phyloP scores from a whole-genome alignment of 805 yeast genomes.

The Candida chilensis region DNA sequence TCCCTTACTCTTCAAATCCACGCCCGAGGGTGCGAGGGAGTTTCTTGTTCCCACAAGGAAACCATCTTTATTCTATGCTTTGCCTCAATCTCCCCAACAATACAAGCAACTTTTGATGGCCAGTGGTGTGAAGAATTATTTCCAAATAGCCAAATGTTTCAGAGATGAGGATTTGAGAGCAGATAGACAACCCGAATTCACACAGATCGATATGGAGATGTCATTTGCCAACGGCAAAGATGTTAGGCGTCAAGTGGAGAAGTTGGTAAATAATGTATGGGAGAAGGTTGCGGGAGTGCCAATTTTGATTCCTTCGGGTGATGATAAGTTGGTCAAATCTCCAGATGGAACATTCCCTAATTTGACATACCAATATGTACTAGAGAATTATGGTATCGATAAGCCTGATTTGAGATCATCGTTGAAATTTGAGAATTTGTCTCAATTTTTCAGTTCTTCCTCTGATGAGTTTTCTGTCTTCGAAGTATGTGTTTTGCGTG shows the following conservation, averaged over 20 bases:
- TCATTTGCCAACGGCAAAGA: constrained; percentile 64
- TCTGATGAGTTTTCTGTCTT: constrained; percentile 49
- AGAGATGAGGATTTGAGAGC: constrained; percentile 93
- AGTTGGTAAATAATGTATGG: constrained; percentile 51
- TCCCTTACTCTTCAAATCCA: constrained; percentile 85
- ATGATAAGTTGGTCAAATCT: constrained; percentile 17
- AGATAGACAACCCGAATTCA: constrained; percentile 96
- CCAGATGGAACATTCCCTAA: constrained; percentile 22
- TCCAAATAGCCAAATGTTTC: constrained; percentile 89
- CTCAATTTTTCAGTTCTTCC: constrained; percentile 25
- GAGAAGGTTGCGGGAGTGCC: constrained; percentile 26
- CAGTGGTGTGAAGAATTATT: constrained; percentile 79
- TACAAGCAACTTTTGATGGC: constrained; percentile 94
- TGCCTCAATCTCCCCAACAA: constrained; percentile 98
- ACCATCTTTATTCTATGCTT: constrained; percentile 58
- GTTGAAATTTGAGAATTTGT: constrained; percentile 40
- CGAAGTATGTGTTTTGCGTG: constrained; percentile 62
- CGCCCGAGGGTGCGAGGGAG: constrained; percentile 98
- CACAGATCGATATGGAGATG: constrained; percentile 96
- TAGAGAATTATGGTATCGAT: constrained; percentile 77
- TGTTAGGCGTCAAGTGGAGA: constrained; percentile 58
- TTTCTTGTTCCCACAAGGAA: constrained; percentile 87
- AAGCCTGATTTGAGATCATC: constrained; percentile 83
- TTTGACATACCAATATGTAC: constrained; percentile 59
- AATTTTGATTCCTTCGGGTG: constrained; percentile 22